Percentiles rank a stretch among this genome's conserved stretches.
phyloP scores from a whole-genome alignment of 495 filamentous ascomycete genomes.

The Aspergillus conjunctus region DNA sequence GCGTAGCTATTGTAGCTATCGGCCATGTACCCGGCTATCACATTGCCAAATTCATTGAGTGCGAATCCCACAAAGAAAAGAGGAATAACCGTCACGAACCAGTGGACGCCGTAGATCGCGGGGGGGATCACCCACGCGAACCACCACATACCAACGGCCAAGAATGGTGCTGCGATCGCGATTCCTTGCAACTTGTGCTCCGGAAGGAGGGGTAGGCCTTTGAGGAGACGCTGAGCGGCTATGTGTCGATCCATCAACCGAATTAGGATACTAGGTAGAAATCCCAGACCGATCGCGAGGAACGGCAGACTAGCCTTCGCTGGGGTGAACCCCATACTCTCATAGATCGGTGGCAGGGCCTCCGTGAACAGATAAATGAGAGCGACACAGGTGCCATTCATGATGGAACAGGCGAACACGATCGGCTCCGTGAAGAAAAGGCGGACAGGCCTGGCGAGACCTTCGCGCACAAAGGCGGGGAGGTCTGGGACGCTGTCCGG shows the following conservation, averaged over 20 bases:
- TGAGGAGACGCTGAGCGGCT: conserved; percentile 28
- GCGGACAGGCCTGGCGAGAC: conserved; percentile 38
- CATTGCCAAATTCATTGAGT: conserved; percentile 51
- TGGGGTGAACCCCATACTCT: conserved; percentile 41
- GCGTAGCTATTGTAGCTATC: conserved; percentile 56
- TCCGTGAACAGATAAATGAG: conserved; percentile 42
- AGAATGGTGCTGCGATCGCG: conserved; percentile 45
- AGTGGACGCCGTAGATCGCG: conserved; percentile 29
- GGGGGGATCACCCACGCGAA: conserved; percentile 57
- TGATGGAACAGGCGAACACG: conserved; percentile 28
- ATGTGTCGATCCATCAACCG: conserved; percentile 45
- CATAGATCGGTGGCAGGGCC: conserved; percentile 48
- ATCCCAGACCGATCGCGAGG: conserved; percentile 48
- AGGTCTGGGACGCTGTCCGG: conserved; percentile 36
- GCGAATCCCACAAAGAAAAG: conserved; percentile 53
- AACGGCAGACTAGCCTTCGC: conserved; percentile 46
- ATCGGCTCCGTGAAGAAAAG: conserved; percentile 50
- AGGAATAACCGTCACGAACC: conserved; percentile 46
- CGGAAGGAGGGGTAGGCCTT: conserved; percentile 35
- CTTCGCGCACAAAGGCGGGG: conserved; percentile 29
- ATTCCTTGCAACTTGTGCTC: conserved; percentile 56
- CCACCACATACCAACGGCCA: conserved; percentile 52
- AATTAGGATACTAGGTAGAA: conserved; percentile 42
- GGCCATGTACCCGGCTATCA: conserved; percentile 54
- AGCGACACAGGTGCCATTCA: conserved; percentile 15